Evolutionary conservation across 371 early-diverging fungal species (phyloP).

Genomic region (Apophysomyces sp.): DNA sequence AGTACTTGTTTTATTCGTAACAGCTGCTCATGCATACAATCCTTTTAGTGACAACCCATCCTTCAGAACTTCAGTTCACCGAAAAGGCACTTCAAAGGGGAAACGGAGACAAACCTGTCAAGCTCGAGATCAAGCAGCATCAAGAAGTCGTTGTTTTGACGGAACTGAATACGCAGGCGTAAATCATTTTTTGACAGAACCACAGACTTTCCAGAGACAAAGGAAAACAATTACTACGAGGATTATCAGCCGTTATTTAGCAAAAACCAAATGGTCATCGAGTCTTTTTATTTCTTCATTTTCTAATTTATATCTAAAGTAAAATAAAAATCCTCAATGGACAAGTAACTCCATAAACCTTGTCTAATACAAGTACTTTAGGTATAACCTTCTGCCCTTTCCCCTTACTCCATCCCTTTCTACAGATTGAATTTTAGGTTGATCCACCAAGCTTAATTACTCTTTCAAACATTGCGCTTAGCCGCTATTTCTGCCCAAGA

Average conservation of each 20-base stretch:
- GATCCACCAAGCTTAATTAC: no score
- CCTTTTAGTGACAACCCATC: slow-evolving; percentile 33
- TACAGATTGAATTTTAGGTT: no score
- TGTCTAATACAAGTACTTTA: background rate
- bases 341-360: background rate
- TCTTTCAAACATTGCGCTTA: no score
- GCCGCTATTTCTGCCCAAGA: no score
- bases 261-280: no score
- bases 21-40: background rate
- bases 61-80: slow-evolving; percentile 32
- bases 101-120: slow-evolving; percentile 44
- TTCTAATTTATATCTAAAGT: background rate
- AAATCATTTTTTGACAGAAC: slow-evolving; percentile 1
- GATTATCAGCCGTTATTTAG: no score
- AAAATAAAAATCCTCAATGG: background rate
- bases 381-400: background rate
- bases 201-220: no score
- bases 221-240: no score
- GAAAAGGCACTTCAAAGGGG: slow-evolving; percentile 26
- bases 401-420: background rate
- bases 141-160: slow-evolving; percentile 48
- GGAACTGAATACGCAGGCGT: slow-evolving; percentile 30
- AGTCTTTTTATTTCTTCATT: background rate
- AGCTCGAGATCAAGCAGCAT: slow-evolving; percentile 47
- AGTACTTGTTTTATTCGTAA: background rate